Evolutionary conservation across 1,284 basidiomycete species (phyloP).

Genomic region (Ustilago cynodontis): DNA sequence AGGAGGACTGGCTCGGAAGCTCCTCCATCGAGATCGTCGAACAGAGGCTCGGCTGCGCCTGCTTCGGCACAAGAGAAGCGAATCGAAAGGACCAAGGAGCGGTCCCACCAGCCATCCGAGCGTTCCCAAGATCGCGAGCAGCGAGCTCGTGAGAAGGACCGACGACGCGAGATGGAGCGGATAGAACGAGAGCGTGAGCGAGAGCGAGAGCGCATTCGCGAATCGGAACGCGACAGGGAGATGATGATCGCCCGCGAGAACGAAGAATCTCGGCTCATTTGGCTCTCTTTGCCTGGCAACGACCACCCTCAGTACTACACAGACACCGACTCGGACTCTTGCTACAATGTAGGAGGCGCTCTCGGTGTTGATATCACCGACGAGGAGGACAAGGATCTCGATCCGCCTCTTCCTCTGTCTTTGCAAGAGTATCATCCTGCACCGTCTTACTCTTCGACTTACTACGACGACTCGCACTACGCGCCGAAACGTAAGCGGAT

Average conservation of each 20-base stretch:
- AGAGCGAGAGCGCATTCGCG: slow-evolving; percentile 50
- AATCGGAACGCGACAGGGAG: slow-evolving; percentile 46
- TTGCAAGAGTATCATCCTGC: slow-evolving; percentile 42
- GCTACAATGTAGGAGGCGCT: slow-evolving; percentile 46
- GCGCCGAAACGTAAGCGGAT: slow-evolving; percentile 35
- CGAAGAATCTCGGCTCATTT: slow-evolving; percentile 54
- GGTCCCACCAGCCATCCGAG: slow-evolving; percentile 28
- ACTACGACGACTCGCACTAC: slow-evolving; percentile 26
- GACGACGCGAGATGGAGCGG: slow-evolving; percentile 46
- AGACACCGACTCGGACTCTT: slow-evolving; percentile 58
- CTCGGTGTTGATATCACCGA: slow-evolving; percentile 43
- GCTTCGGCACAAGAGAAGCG: slow-evolving; percentile 27
- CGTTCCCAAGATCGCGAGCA: slow-evolving; percentile 49
- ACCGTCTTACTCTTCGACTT: slow-evolving; percentile 35
- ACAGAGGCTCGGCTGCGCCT: slow-evolving; percentile 24
- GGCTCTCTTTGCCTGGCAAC: slow-evolving; percentile 59
- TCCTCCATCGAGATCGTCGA: slow-evolving; percentile 13
- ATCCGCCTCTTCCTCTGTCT: slow-evolving; percentile 43
- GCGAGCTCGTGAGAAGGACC: slow-evolving; percentile 46
- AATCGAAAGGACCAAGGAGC: slow-evolving; percentile 31
- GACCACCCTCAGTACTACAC: slow-evolving; percentile 64
- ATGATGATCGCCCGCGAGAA: slow-evolving; percentile 55
- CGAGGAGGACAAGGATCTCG: slow-evolving; percentile 51
- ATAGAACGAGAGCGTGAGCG: slow-evolving; percentile 45
- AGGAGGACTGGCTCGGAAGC: slow-evolving; percentile 15